Base-by-base conservation (phyloP, 208 protist species). In the Acanthamoeba royreba region DNA sequence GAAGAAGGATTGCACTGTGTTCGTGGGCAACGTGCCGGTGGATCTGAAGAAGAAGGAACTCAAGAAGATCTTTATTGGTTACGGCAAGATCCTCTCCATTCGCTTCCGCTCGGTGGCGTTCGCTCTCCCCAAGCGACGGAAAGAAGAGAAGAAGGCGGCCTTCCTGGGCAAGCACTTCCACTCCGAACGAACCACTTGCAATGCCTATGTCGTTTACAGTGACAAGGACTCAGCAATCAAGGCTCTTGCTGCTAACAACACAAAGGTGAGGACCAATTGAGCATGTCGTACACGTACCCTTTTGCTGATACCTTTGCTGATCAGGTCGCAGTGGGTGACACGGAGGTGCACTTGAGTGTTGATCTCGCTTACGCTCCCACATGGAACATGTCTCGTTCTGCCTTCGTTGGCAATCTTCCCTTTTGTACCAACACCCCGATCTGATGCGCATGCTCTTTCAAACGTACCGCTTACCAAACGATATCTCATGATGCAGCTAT, bases 331-430 rank as follows among this genome's bases (percentile, higher is more conserved):
- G 3, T 53, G 17, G 42, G 9, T 7, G 93, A 45, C 8, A 31
- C 53, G 13, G 42, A 69, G 25, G 42, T 92, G 40, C 83, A 90
- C 49, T 42, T 90, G 22, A 90, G 83, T n/a, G 55, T 90, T n/a
- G 83, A 90, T n/a, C 35, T 90, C 33, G 83, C 83, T 9, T 61
- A 90, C 17, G 25, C 46, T 13, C 83, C 83, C 8, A 90, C 83
- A n/a, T 90, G 83, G 83, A 90, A 90, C 83, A 90, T 90, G 83
- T 45, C 83, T 31, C 83, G 83, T 33, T 55, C 69, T 5, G 86
- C 86, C 28, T 95, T 95, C 33, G 52, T 95, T 38, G 94, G 94
- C 52, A 91, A 91, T 45, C 49, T 95, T 55, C 94, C 94, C 28
- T 95, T 92, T 53, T 72, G 93, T 94, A 92, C 33, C 81, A 38